Evolutionary conservation across 495 filamentous ascomycete genomes (phyloP), one percentile per base, ranked within the genome.

Genomic region (Cercophora scortea): DNA sequence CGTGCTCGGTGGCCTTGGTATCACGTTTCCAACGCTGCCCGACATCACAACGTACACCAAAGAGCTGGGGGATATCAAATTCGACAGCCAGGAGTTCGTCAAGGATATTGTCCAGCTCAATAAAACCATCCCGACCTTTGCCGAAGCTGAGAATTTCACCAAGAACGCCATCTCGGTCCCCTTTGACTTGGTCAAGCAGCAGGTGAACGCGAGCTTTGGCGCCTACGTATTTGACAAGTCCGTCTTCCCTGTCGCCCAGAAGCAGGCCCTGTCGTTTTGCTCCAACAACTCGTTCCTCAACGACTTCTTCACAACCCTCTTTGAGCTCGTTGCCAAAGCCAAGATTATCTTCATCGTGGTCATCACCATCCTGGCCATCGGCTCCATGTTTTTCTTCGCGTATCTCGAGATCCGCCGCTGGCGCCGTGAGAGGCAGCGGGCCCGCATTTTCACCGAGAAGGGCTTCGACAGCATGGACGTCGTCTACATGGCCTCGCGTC

Each of bases 181-280:
- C 0, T 97, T 98, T 62, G 82, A 89, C 50, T 66, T 83, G 12
- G 70, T 91, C 53, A 85, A 88, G 70, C 71, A 84, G 42, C 68
- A 85, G 40, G 74, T 97, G 50, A 84, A 88, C 47, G 62, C 76
- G 6, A 78, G 74, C 17, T 73, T 92, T 58, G 77, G 79, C 15
- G 77, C 69, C 41, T 96, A 89, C 74, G 70, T 66, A 34, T 94
- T 97, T 63, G 82, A 97, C 64, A 75, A 82, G 8, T 79, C 78
- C 11, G 61, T 87, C 4, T 87, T 98, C 52, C 87, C 89, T 0
- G 74, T 95, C 8, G 89, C 94, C 1, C 58, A 81, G 54, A 96
- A 94, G 68, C 76, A 92, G 62, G 70, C 82, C 16, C 71, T 98
- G 38, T 83, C 79, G 8, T 98, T 98, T 73, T 98, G 93, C 72